Conservation (phyloP, 2,329 filamentous ascomycete species). For the Ophiostoma populinum region DNA sequence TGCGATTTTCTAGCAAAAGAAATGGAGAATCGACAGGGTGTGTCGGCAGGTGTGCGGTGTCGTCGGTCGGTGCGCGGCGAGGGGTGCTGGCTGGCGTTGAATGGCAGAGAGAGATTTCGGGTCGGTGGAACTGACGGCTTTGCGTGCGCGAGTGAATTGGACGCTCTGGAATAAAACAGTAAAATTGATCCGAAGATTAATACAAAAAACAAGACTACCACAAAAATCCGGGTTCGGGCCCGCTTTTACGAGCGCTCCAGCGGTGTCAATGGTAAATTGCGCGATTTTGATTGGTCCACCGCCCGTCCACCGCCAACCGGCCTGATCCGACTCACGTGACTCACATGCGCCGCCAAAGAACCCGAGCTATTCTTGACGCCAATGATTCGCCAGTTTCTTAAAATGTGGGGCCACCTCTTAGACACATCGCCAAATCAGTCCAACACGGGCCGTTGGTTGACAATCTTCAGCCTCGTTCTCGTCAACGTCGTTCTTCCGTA, state of each 20-base stretch:
- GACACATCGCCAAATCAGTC: no score
- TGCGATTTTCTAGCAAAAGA: background rate
- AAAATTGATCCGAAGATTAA: conserved; percentile 1
- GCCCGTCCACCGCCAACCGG: conserved; percentile 4
- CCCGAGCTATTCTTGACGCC: conserved; percentile 1
- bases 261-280: conserved; percentile 11
- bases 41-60: no score
- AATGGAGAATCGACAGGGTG: no score
- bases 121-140: conserved; percentile 7
- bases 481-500: no score
- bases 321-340: conserved; percentile 12
- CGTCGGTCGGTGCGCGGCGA: no score
- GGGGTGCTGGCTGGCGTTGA: no score
- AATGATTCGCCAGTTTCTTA: background rate
- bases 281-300: conserved; percentile 10
- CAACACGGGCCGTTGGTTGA: no score
- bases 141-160: conserved; percentile 5
- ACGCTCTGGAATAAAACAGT: conserved; percentile 3
- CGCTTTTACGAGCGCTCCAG: conserved; percentile 1
- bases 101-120: no score
- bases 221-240: conserved; percentile 1
- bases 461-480: no score
- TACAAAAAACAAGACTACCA: background rate
- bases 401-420: no score
- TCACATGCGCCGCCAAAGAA: background rate